Evolutionary conservation across 1,284 basidiomycete species (phyloP), one percentile per base, ranked within the genome.

Genomic region (Boletellus sp.): DNA sequence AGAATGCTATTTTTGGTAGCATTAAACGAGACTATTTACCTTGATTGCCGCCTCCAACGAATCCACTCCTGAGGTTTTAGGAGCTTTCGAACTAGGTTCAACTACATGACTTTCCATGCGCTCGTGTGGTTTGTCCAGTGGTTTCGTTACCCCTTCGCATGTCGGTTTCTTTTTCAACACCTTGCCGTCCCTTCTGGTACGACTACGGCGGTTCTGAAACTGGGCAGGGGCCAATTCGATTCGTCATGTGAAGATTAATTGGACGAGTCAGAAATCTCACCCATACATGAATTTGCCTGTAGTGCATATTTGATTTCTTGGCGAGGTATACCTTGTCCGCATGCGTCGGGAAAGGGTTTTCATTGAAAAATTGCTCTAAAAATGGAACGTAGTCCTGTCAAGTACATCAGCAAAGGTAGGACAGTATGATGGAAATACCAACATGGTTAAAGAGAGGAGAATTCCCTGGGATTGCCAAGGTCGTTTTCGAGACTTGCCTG

Each of bases 311-410:
- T 0, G 74, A 72, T 24, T 75, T 72, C 0, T 62, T 37, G 0
- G 82, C 82, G 0, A 84, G 65, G 0, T 69, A 51, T 0, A 52
- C 35, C 2, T 77, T 77, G 33, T 85, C 80, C 0, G 69, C 58
- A 0, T 70, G 67, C 0, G 75, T 70, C 0, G 82, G 83, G 18
- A 78, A 82, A 0, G 77, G 71, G 44, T 83, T 80, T 13, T 69
- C 55, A 0, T 71, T 64, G 30, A 83, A 85, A 37, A 33, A 80
- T 11, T 67, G 63, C 24, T 83, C 78, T 0, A 85, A 54, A 0
- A 78, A 38, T 0, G 80, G 79, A 0, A 74, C 66, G 24, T 69
- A 81, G 53, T 74, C 69, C 80, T 83, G 6, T 0, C 0, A 0
- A 21, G 0, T 8, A 5, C 0, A 2, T 49, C 0, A 44, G n/a